Base-by-base conservation (phyloP, 768 basidiomycete genomes). In the Amanita polypyramis region DNA sequence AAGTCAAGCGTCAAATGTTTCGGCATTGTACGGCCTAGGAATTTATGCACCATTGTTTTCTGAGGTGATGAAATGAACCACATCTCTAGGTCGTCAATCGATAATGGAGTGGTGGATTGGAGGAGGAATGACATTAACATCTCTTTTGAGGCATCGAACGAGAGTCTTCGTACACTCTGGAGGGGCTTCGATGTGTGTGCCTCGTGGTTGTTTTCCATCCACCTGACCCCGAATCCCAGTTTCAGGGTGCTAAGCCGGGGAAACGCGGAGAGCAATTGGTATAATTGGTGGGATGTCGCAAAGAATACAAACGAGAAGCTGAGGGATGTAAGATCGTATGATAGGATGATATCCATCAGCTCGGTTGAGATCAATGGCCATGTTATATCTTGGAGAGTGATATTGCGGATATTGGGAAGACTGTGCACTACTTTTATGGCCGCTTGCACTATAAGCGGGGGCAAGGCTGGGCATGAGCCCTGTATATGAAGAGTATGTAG, bases 1-100 rank as follows among this genome's bases (percentile, higher is more conserved):
- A 49, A 49, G 33, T 49, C 47, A 2, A 49, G 32, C 3, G 47
- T 49, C 21, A 49, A 25, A n/a, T 49, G 39, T 12, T 42, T 42
- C 12, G 30, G 40, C n/a, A 27, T 34, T 11, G 40, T 49, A 7
- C 23, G 17, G 23, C 17, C 17, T 23, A 49, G 38, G 17, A 49
- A 42, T 14, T 49, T 39, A 20, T 49, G 14, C 10, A 49, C 37
- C 10, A 42, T 21, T 2, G 14, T 11, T n/a, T 25, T 49, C 12
- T 40, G 29, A 9, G 39, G 30, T 15, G 30, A 32, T 19, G 38
- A 41, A 5, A 34, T 15, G 40, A 33, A 41, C 12, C 39, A 30
- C 39, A 49, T 25, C 21, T 41, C 47, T 9, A 49, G 32, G 2
- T 30, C 40, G 19, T 49, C 39, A 9, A 49, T 42, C 12, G 38